A percentile compares a stretch with the other conserved stretches of the same genome.
Conservation (phyloP, 257 asterid genomes). For the Mitragyna speciosa region DNA sequence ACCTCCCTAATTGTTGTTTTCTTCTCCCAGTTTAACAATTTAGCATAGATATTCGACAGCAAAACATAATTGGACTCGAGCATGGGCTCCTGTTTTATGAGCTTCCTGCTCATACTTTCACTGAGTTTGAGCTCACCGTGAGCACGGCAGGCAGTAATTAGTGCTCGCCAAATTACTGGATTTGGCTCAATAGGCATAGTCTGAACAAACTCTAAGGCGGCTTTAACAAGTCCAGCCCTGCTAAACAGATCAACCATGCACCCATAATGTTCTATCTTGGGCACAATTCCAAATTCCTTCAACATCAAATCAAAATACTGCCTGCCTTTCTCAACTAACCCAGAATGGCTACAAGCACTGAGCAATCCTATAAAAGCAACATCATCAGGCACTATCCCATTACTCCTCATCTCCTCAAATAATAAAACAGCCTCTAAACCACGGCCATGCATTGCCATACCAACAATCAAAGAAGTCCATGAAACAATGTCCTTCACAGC, state of each 20-base stretch:
- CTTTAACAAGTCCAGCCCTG: slow-evolving; percentile 60
- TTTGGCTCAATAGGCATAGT: slow-evolving; percentile 67
- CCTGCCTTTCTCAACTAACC: slow-evolving; percentile 61
- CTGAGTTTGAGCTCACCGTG: slow-evolving; percentile 54
- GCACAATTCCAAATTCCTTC: slow-evolving; percentile 48
- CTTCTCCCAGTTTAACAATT: slow-evolving; percentile 61
- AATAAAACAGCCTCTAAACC: slow-evolving; percentile 57
- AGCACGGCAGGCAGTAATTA: slow-evolving; percentile 51
- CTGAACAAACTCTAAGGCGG: slow-evolving; percentile 57
- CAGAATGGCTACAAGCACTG: slow-evolving; percentile 85
- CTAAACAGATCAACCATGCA: slow-evolving; percentile 81
- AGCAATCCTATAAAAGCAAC: slow-evolving; percentile 70
- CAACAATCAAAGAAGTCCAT: slow-evolving; percentile 69
- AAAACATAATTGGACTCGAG: slow-evolving; percentile 63
- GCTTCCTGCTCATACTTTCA: slow-evolving; percentile 47
- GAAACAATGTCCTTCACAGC: slow-evolving; percentile 56
- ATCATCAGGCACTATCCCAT: slow-evolving; percentile 52
- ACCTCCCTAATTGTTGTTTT: slow-evolving; percentile 54
- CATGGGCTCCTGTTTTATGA: slow-evolving; percentile 54
- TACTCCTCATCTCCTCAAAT: slow-evolving; percentile 66
- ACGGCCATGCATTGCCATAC: slow-evolving; percentile 72
- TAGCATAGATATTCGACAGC: slow-evolving; percentile 64
- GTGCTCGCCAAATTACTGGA: slow-evolving; percentile 62
- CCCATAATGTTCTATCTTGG: slow-evolving; percentile 82
- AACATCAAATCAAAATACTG: slow-evolving; percentile 52